Conservation (phyloP, 2,329 filamentous ascomycete species). For the Pestalotiopsis sp. region DNA sequence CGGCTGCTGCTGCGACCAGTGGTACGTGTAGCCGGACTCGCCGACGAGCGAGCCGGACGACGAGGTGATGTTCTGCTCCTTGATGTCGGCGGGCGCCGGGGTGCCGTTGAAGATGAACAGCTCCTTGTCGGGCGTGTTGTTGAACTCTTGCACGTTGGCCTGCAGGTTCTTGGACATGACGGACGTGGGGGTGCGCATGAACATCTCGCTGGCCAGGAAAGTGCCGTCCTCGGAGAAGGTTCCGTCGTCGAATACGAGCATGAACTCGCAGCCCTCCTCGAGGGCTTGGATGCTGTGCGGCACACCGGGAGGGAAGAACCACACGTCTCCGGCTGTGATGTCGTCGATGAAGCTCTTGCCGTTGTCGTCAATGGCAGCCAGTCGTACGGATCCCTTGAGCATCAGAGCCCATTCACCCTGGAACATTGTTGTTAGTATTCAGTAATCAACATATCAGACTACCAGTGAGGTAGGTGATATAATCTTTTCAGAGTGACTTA, state of each 20-base stretch:
- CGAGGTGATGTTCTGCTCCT: constrained; percentile 48
- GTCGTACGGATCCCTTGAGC: constrained; percentile 53
- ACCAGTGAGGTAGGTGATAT: not conserved
- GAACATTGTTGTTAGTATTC: not conserved
- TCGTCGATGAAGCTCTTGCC: constrained; percentile 50
- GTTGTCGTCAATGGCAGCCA: constrained; percentile 54
- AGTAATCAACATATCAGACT: not conserved
- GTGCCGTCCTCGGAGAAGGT: constrained; percentile 61
- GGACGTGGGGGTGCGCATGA: constrained; percentile 50
- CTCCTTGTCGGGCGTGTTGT: constrained; percentile 46
- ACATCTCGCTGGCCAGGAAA: constrained; percentile 57
- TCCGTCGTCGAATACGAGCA: constrained; percentile 62
- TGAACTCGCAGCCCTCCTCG: constrained; percentile 57
- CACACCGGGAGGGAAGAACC: constrained; percentile 54
- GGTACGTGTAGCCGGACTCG: constrained; percentile 47
- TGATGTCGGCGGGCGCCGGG: constrained; percentile 44
- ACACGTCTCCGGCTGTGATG: constrained; percentile 51
- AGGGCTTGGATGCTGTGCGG: constrained; percentile 57
- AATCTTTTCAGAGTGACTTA: not conserved
- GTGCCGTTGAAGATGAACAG: constrained; percentile 57
- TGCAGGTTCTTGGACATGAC: constrained; percentile 59
- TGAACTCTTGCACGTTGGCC: constrained; percentile 47
- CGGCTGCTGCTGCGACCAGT: constrained; percentile 52
- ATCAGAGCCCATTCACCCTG: constrained; percentile 43
- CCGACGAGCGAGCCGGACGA: constrained; percentile 43